Evolutionary conservation across 352 stramenopile genomes (phyloP), one percentile per base, ranked within the genome.

Genomic region (Phytophthora agathidicida): DNA sequence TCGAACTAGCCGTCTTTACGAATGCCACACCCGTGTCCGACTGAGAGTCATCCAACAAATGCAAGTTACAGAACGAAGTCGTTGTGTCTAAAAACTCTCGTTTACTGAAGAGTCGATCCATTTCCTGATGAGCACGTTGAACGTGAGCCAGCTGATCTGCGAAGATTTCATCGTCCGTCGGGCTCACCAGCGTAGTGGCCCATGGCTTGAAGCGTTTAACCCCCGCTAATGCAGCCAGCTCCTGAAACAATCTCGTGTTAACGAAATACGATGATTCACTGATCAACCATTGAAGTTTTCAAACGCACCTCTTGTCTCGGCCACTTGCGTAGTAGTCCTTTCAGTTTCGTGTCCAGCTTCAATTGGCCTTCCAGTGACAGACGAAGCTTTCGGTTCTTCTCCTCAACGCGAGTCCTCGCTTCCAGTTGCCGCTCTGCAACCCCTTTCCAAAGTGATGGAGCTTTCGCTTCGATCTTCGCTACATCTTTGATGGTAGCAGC

Each of bases 381-480:
- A 7, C 58, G 53, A 2, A 84, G 68, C 19, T 54, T 53, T 5
- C 44, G 47, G 33, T 80, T 80, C 42, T 77, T 66, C 26, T 66
- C 36, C 31, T 79, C 65, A 1, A 63, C 54, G 17, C 61, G 53
- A 27, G 19, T n/a, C 28, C 50, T 49, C 35, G 68, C 74, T 3
- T 62, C 56, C 11, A 44, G 14, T 23, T 84, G 71, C 5, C 51
- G 46, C 31, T 60, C 50, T 4, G 66, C 72, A 3, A 81, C 69
- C 9, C 8, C 24, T 16, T 73, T 54, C 75, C 73, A 83, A 24
- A 68, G 41, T 1, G 52, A 59, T 7, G 44, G 24, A 36, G 14
- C 9, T 9, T 31, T 10, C 13, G n/a, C 31, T 7, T 35, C 23
- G 13, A 14, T 50, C 13, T 31, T 30, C 32, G 14, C 17, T 14